Percentiles rank a stretch among this genome's conserved stretches.
phyloP scores from a whole-genome alignment of 805 yeast genomes.

The Candida xiaguanensis region DNA sequence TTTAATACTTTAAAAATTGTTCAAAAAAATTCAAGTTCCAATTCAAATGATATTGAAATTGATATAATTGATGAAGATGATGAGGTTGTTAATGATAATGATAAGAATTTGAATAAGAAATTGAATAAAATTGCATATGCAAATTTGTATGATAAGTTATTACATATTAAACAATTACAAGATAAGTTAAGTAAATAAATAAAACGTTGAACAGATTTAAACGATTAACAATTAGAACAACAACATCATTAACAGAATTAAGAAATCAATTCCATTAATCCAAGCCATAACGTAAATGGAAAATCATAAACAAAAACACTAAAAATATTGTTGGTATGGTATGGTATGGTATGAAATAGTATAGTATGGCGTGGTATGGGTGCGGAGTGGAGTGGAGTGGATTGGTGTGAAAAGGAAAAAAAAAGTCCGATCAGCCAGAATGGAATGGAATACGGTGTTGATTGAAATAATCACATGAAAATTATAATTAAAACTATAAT shows the following conservation, averaged over 20 bases:
- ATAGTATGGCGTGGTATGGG: background rate
- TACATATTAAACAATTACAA: slow-evolving; percentile 13
- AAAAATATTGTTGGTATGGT: background rate
- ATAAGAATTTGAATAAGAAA: background rate
- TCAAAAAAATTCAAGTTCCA: slow-evolving; percentile 3
- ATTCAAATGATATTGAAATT: no score
- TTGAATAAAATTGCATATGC: slow-evolving; percentile 9
- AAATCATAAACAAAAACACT: no score
- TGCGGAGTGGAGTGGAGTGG: background rate
- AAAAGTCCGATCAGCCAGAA: background rate
- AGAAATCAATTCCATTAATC: no score
- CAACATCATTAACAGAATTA: no score
- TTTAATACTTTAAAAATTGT: slow-evolving; percentile 28
- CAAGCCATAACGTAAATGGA: no score
- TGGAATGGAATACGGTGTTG: background rate
- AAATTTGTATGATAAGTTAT: slow-evolving; percentile 15
- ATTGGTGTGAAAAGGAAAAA: no score
- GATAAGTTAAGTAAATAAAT: background rate
- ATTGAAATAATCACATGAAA: background rate
- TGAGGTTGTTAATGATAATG: no score
- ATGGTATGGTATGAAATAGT: background rate
- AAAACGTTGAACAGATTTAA: background rate
- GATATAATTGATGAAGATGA: no score
- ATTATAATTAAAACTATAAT: no score
- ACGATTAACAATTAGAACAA: no score